These are phyloP conservation scores for Fusarium nygamai DNA, from an alignment of 2,329 filamentous ascomycete species.

Conservation along the genomic window DNA sequence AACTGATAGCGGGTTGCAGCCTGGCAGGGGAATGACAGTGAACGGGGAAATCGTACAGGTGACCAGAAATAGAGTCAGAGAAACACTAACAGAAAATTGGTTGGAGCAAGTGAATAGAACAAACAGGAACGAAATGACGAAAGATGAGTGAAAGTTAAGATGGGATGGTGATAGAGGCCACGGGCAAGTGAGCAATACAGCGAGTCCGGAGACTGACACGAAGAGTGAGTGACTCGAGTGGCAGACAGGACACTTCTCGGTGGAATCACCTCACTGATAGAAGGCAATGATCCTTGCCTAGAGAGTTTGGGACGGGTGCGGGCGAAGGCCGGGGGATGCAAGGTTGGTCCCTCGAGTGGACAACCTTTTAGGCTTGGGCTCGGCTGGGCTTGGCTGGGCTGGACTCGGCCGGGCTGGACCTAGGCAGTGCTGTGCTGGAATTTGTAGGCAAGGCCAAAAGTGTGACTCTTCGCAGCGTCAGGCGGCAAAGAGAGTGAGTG, in stretches of 20 bases:
- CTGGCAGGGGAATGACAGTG: constrained; percentile 26
- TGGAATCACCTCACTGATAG: constrained; percentile 36
- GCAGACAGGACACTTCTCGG: constrained; percentile 35
- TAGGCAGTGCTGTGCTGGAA: constrained; percentile 41
- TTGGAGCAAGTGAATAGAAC: constrained; percentile 26
- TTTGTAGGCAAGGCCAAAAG: constrained; percentile 25
- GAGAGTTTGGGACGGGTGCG: constrained; percentile 7
- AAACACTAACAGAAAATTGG: constrained; percentile 8
- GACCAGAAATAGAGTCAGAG: constrained; percentile 19
- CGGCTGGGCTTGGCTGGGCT: constrained; percentile 31
- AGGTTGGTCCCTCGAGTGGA: constrained; percentile 34
- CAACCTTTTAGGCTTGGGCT: constrained; percentile 39
- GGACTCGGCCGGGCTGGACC: constrained; percentile 34
- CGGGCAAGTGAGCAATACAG: constrained; percentile 43
- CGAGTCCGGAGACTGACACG: constrained; percentile 43
- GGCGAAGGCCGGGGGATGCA: constrained; percentile 32
- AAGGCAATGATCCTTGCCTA: constrained; percentile 28
- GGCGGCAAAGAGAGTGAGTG: constrained; percentile 30
- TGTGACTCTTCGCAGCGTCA: constrained; percentile 32
- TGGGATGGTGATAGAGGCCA: not conserved
- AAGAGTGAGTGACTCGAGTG: constrained; percentile 40
- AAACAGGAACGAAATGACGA: constrained; percentile 15
- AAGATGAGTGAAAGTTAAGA: constrained; percentile 18
- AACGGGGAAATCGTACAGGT: constrained; percentile 15
- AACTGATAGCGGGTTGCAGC: constrained; percentile 35